These are phyloP conservation scores for Rhizopus microsporus DNA, from an alignment of 371 early-diverging fungal genomes.

Conservation along the genomic window DNA sequence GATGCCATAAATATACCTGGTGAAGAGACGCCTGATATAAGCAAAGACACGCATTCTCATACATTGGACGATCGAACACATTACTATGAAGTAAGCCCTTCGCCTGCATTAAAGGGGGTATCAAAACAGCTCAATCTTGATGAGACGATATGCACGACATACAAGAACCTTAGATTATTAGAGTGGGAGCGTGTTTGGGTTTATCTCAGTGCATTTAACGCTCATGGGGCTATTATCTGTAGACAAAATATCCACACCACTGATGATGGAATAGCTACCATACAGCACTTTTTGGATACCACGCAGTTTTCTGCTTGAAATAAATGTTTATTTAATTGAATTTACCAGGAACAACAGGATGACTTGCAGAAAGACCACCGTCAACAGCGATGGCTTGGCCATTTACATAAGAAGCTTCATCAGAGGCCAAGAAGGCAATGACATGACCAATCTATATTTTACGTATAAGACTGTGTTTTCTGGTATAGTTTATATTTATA, in stretches of 20 bases:
- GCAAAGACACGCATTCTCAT: neutral
- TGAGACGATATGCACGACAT: slow-evolving; percentile 18
- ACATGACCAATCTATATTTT: slow-evolving; percentile 46
- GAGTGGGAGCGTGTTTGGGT: slow-evolving; percentile 55
- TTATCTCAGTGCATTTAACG: slow-evolving; percentile 44
- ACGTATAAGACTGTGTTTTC: neutral
- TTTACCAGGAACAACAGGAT: slow-evolving; percentile 45
- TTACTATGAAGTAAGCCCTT: slow-evolving; percentile 11
- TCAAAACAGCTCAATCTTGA: slow-evolving; percentile 13
- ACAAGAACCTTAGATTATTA: slow-evolving; percentile 39
- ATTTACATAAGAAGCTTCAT: slow-evolving; percentile 59
- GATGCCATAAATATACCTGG: slow-evolving; percentile 22
- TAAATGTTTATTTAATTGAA: slow-evolving; percentile 21
- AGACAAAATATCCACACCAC: slow-evolving; percentile 34
- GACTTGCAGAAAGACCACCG: slow-evolving; percentile 55
- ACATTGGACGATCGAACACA: neutral
- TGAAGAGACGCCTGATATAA: neutral
- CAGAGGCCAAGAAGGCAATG: slow-evolving; percentile 55
- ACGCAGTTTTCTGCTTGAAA: slow-evolving; percentile 14
- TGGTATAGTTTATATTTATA: slow-evolving; percentile 3
- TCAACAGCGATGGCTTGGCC: slow-evolving; percentile 59
- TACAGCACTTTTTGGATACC: slow-evolving; percentile 48
- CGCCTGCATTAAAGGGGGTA: slow-evolving; percentile 7
- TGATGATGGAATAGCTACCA: slow-evolving; percentile 41
- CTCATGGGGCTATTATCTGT: slow-evolving; percentile 64